Evolutionary conservation across 306 rosid genomes (phyloP).

Genomic region (Quercus aquifolioides): DNA sequence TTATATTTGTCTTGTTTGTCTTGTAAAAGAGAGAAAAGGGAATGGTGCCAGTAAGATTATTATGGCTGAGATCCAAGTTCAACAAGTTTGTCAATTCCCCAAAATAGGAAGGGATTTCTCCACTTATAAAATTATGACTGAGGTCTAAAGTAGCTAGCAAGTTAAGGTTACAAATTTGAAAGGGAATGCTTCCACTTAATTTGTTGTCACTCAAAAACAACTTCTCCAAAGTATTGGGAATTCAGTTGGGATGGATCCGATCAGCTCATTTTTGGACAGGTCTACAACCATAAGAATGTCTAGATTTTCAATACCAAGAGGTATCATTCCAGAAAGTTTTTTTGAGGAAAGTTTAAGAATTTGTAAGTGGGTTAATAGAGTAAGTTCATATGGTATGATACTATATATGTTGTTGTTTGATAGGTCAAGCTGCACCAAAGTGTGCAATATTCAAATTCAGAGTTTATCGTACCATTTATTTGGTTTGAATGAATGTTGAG

Average conservation of each 20-base stretch:
- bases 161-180: background rate
- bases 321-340: too few species aligned
- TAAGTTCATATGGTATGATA: background rate
- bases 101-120: background rate
- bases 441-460: too few species aligned
- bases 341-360: too few species aligned
- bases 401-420: background rate
- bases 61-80: background rate
- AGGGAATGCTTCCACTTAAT: background rate
- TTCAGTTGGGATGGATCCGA: background rate
- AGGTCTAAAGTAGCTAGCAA: background rate
- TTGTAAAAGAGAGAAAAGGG: background rate
- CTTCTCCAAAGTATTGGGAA: background rate
- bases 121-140: background rate
- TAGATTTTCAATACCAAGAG: background rate
- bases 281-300: background rate
- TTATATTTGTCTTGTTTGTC: too few species aligned
- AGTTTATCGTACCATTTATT: too few species aligned
- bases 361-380: too few species aligned
- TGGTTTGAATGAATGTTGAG: background rate
- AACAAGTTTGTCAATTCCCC: too few species aligned
- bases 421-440: background rate
- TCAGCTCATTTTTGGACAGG: background rate
- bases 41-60: background rate
- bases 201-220: background rate